A percentile compares a stretch with the other conserved stretches of the same genome.
Evolutionary conservation across 345 rosid species (phyloP).

Genomic region (Aquilaria sinensis): DNA sequence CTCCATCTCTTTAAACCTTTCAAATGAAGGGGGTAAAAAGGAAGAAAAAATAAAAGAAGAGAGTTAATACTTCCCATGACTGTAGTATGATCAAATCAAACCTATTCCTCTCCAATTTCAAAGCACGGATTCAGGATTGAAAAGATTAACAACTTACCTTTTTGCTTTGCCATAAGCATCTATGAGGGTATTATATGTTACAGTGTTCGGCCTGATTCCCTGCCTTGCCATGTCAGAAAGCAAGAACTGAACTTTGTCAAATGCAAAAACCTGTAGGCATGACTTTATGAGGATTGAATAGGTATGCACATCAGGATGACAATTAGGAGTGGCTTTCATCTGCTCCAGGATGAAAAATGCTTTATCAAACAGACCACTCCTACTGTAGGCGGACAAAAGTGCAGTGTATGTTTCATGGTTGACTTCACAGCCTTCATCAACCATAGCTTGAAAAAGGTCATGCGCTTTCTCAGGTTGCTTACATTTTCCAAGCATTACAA

Average conservation of each 20-base stretch:
- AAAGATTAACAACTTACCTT: constrained; percentile 32
- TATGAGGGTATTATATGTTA: constrained; percentile 81
- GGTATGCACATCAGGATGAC: constrained; percentile 83
- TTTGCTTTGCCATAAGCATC: constrained; percentile 86
- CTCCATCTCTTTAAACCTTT: constrained; percentile 92
- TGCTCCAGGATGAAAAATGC: constrained; percentile 60
- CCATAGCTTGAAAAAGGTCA: constrained; percentile 68
- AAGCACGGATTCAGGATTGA: constrained; percentile 2
- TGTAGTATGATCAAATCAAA: constrained; percentile 13
- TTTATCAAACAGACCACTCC: constrained; percentile 63
- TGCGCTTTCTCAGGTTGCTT: constrained; percentile 81
- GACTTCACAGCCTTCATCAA: constrained; percentile 62
- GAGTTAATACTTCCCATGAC: neutral
- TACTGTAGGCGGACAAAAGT: constrained; percentile 69
- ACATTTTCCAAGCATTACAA: constrained; percentile 93
- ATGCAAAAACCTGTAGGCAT: constrained; percentile 68
- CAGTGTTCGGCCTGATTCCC: constrained; percentile 68
- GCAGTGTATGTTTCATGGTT: constrained; percentile 75
- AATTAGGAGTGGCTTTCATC: constrained; percentile 65
- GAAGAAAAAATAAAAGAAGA: constrained; percentile 2
- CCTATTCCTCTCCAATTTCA: constrained; percentile 2
- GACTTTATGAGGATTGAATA: constrained; percentile 92
- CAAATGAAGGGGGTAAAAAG: constrained; percentile 5
- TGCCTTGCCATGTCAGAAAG: constrained; percentile 66
- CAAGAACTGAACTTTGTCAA: constrained; percentile 47